These are phyloP conservation scores for Metschnikowia picachoensis DNA, from an alignment of 805 yeast species.

Conservation along the genomic window DNA sequence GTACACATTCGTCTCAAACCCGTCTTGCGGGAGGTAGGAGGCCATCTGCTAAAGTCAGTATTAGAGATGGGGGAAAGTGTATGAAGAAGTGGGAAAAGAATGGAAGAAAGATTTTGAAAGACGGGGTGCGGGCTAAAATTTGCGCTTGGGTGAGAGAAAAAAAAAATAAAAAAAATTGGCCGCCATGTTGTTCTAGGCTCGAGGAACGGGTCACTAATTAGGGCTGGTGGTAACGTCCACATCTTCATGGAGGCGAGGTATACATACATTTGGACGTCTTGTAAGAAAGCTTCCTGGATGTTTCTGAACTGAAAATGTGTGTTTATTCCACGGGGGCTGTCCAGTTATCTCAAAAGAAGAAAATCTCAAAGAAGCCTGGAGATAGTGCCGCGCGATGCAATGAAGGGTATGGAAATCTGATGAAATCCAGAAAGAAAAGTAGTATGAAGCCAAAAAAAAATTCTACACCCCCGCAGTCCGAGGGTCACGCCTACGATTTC, in stretches of 20 bases:
- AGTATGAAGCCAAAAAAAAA: not conserved
- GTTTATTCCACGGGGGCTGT: too few species aligned
- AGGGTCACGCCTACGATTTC: slow-evolving; percentile 3
- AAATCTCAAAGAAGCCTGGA: not conserved
- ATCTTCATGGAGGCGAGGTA: too few species aligned
- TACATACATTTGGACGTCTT: too few species aligned
- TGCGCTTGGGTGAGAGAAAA: too few species aligned
- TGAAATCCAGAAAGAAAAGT: not conserved
- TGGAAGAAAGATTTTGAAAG: not conserved
- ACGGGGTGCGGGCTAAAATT: not conserved
- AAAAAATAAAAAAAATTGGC: too few species aligned
- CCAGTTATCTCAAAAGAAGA: too few species aligned
- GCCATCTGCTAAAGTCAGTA: slow-evolving; percentile 16
- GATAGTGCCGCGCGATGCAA: not conserved
- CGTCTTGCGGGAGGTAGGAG: slow-evolving; percentile 37
- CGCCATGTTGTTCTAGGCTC: too few species aligned
- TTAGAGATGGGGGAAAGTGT: not conserved
- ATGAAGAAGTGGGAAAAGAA: not conserved
- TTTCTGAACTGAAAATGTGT: too few species aligned
- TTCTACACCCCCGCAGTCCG: not conserved
- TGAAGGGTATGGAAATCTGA: not conserved
- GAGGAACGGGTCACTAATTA: too few species aligned
- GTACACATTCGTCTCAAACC: slow-evolving; percentile 44
- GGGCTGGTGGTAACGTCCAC: too few species aligned
- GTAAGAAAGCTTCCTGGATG: too few species aligned